A percentile compares a stretch with the other conserved stretches of the same genome.
These are phyloP conservation scores for Trichoderma sp. DNA, from an alignment of 2,329 filamentous ascomycete genomes.

Conservation along the genomic window DNA sequence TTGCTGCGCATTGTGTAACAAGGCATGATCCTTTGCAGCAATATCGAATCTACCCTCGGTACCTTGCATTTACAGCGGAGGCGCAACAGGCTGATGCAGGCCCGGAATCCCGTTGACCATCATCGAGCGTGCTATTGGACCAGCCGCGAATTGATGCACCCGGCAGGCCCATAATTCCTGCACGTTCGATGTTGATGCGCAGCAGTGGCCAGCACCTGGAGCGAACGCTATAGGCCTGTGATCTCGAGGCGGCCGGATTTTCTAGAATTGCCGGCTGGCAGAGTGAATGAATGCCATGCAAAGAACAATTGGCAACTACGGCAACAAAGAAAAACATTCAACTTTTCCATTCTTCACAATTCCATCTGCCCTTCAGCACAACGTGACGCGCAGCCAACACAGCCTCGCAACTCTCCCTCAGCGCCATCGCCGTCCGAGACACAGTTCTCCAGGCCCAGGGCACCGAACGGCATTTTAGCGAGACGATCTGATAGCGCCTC, in stretches of 20 bases:
- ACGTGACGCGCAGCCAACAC: neutral
- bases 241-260: neutral
- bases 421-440: neutral
- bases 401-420: neutral
- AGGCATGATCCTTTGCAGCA: neutral
- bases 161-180: neutral
- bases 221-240: neutral
- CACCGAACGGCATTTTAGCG: slow-evolving; percentile 6
- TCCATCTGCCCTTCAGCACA: neutral
- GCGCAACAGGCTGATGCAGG: neutral
- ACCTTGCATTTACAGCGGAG: neutral
- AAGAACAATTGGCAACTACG: neutral
- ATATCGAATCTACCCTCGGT: neutral
- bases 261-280: neutral
- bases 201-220: neutral
- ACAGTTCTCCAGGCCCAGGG: neutral
- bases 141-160: neutral
- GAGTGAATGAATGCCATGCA: neutral
- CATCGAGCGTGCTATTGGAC: neutral
- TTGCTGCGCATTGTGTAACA: neutral
- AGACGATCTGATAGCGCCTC: slow-evolving; percentile 1
- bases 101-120: neutral
- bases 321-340: neutral
- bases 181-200: neutral
- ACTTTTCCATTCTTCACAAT: neutral